phyloP scores from a whole-genome alignment of 140 eudicot species.

The Cichorium intybus region DNA sequence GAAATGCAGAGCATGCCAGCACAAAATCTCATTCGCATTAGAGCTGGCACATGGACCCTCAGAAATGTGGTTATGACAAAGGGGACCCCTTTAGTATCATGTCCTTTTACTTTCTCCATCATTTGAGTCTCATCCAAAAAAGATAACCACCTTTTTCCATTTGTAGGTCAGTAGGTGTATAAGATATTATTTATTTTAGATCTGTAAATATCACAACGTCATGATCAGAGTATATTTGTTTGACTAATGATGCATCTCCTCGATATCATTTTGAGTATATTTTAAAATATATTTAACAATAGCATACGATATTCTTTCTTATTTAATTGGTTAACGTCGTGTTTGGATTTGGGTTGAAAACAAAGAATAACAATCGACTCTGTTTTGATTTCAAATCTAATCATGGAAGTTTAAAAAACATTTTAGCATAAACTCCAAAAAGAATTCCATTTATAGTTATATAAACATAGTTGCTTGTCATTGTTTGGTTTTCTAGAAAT shows the following conservation, averaged over 20 bases:
- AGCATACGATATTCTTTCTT: not conserved
- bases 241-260: not conserved
- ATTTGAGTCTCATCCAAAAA: conserved; percentile 5
- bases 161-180: conserved; percentile 9
- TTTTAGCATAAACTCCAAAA: no score
- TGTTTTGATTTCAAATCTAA: not conserved
- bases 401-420: not conserved
- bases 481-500: no score
- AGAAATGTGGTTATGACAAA: conserved; percentile 7
- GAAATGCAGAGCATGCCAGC: conserved; percentile 10
- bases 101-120: conserved; percentile 14
- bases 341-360: not conserved
- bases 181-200: conserved; percentile 5
- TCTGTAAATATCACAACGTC: conserved; percentile 6
- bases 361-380: not conserved
- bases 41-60: conserved; percentile 1
- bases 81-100: conserved; percentile 23
- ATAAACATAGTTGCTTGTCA: no score
- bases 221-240: not conserved
- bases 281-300: not conserved
- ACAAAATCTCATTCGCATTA: conserved; percentile 15
- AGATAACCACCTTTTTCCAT: conserved; percentile 3
- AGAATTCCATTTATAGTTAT: no score
- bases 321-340: not conserved
- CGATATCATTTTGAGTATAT: not conserved